Evolutionary conservation across 225 moss, liverwort and hornwort species (phyloP), one percentile per base, ranked within the genome.

Genomic region (Climacium dendroides): DNA sequence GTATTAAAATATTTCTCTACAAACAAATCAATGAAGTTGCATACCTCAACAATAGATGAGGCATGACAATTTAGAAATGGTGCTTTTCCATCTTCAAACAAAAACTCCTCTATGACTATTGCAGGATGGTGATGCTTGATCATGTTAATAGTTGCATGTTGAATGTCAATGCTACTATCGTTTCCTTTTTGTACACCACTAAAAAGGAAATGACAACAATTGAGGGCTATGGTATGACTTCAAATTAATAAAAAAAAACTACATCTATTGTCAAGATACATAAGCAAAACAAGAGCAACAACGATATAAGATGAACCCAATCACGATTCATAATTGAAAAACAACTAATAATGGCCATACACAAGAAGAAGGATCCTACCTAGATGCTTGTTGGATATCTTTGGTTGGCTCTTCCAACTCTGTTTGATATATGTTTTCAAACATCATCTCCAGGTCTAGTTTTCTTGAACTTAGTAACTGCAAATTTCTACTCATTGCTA

Each of bases 11-110:
- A 57, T 64, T 63, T 53, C 48, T 55, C 37, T 13, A 3, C 28
- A 1, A 82, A 45, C 14, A 87, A 74, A 48, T 62, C 41, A 53
- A 62, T 19, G 12, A 87, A 83, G 63, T 80, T 74, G 73, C 61
- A 34, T 78, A 95, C 92, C 92, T 98, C 94, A 87, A 95, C 92
- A 45, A 97, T 93, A 43, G 95, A 92, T 59, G 96, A 98, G 78
- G 98, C 95, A 89, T 98, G 98, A 89, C 96, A 98, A 81, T 95
- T 98, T 73, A 79, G 70, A 87, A 98, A 98, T 7, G 94, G 94
- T 48, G 90, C 92, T 47, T 78, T 83, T 59, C 93, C 95, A 72
- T 91, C 81, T 74, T 93, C 88, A 82, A 94, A 96, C 78, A 98
- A 73, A 83, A 94, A 98, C 13, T 93, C 95, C 84, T 96, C 93